Evolutionary conservation across 1,284 basidiomycete genomes (phyloP).

Genomic region (Thelephora terrestris): DNA sequence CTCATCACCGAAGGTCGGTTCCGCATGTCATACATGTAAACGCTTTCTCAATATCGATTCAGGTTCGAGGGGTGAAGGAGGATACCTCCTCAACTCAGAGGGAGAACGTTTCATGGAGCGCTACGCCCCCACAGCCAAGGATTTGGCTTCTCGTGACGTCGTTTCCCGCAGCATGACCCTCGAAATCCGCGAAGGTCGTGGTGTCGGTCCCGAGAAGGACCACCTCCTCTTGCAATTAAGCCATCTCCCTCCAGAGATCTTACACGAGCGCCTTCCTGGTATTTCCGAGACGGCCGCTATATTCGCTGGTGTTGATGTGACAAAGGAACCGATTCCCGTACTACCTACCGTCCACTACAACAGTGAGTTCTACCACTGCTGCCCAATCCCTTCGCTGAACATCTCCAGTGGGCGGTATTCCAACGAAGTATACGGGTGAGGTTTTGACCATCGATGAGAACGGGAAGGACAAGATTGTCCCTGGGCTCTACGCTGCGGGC

Average conservation of each 20-base stretch:
- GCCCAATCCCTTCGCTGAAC: not conserved
- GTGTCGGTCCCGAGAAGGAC: conserved; percentile 98
- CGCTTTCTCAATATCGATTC: not conserved
- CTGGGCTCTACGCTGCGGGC: conserved; percentile 96
- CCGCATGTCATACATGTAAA: not conserved
- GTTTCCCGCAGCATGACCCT: conserved; percentile 99
- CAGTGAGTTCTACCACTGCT: conserved; percentile 41
- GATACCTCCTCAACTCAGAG: conserved; percentile 96
- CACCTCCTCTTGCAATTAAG: conserved; percentile 97
- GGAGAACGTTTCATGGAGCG: conserved; percentile 99
- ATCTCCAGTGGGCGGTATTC: conserved; percentile 92
- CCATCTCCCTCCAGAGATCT: conserved; percentile 91
- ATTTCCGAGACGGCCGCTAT: conserved; percentile 99
- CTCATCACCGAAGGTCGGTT: conserved; percentile 89
- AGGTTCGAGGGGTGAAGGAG: conserved; percentile 99
- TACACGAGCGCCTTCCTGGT: conserved; percentile 96
- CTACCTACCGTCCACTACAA: conserved; percentile 95
- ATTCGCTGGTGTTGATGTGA: conserved; percentile 98
- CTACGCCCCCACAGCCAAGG: conserved; percentile 98
- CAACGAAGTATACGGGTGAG: conserved; percentile 97
- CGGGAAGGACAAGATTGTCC: conserved; percentile 92
- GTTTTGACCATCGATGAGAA: conserved; percentile 80
- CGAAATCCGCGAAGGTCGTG: conserved; percentile 97
- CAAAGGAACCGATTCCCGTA: conserved; percentile 98
- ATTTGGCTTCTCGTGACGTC: conserved; percentile 98